Evolutionary conservation across 169 alveolate species (phyloP).

Genomic region (Plasmodium blacklocki): DNA sequence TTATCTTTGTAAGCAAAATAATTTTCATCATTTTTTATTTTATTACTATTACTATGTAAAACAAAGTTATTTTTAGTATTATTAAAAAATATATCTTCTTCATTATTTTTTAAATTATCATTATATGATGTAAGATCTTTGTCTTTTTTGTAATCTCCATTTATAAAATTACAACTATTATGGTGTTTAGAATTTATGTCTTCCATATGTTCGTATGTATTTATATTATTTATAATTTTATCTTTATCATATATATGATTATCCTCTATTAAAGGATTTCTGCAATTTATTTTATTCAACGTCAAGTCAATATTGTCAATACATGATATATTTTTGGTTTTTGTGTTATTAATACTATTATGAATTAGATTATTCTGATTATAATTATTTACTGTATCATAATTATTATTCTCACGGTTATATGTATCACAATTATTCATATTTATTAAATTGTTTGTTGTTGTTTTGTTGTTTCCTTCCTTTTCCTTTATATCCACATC

Average conservation of each 20-base stretch:
- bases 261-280: no score
- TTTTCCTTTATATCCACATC: no score
- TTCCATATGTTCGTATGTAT: not conserved
- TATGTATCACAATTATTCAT: not conserved
- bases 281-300: no score
- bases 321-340: not conserved
- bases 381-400: not conserved
- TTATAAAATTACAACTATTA: not conserved
- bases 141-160: not conserved
- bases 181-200: not conserved
- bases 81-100: no score
- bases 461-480: not conserved
- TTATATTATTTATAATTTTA: no score
- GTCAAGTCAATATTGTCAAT: no score
- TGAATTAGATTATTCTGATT: not conserved
- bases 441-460: not conserved
- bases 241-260: no score
- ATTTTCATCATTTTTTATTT: conserved; percentile 7
- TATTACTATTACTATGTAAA: conserved; percentile 3
- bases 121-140: not conserved
- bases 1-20: conserved; percentile 36
- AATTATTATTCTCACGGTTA: not conserved
- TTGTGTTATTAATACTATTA: not conserved
- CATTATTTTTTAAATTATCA: not conserved
- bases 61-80: no score